Evolutionary conservation across 2,329 filamentous ascomycete genomes (phyloP), one percentile per base, ranked within the genome.

Genomic region (Penicillium oxalicum): DNA sequence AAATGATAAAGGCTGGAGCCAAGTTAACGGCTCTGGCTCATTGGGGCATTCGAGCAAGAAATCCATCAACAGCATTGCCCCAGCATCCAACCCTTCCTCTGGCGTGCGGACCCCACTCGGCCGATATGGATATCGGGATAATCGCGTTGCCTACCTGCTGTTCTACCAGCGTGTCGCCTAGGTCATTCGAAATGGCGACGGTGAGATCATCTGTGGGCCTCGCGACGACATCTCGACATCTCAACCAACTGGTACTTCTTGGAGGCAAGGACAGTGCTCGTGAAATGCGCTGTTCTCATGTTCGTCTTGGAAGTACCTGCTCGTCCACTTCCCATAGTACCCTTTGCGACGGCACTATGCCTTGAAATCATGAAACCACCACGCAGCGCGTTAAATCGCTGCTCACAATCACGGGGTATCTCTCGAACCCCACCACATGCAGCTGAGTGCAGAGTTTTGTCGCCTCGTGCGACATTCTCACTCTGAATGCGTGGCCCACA

Each of bases 141-240:
- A 91, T 77, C 95, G 95, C 77, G 91, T 96, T 50, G 93, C 93
- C 4, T 98, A 98, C 71, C 82, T 98, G 57, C 74, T 98, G 64
- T 95, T 98, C 73, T 98, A 98, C 70, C 86, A 96, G 74, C 83
- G 82, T 61, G 80, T 93, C 50, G 61, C 57, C 49, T 68, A 44
- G 32, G n/a, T 41, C 25, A 13, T 8, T 33, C n/a, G 26, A 39
- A 26, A n/a, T n/a, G 6, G 9, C 13, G 29, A 32, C 29, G 29
- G 29, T 32, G 29, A 32, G 11, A 32, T 11, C 4, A 32, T 8
- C 29, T 32, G 29, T 32, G 29, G 29, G 11, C 29, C 11, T 32
- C 4, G 29, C 29, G 18, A 18, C 11, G 29, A 32, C 7, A 32
- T 32, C 2, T 32, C 18, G 18, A 18, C 18, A 18, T 18, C 18